Conservation (phyloP, 2,329 filamentous ascomycete species). For the Botryotinia globosa region DNA sequence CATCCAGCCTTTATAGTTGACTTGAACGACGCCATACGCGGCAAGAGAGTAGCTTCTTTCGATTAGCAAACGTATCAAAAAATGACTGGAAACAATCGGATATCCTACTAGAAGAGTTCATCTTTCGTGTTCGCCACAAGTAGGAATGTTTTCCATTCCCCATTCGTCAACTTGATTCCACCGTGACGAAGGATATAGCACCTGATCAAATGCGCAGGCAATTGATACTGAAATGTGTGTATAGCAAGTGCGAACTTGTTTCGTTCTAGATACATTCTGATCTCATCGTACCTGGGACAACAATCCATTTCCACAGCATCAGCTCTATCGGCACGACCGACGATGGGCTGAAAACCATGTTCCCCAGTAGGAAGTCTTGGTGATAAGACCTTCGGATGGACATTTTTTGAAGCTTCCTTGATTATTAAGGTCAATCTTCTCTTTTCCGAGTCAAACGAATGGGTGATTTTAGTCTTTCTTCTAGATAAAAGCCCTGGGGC, state of each 20-base stretch:
- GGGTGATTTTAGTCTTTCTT: background rate
- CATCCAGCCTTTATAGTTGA: constrained; percentile 2
- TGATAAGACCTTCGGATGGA: background rate
- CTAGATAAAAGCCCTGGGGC: background rate
- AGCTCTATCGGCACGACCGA: background rate
- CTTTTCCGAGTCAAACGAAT: constrained; percentile 6
- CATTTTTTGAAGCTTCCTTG: background rate
- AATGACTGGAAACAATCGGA: background rate
- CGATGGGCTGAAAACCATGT: background rate
- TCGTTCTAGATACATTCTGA: background rate
- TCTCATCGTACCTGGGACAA: constrained; percentile 2
- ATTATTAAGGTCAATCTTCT: background rate
- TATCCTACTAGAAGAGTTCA: background rate
- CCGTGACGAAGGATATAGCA: constrained; percentile 3
- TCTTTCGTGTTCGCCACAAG: constrained; percentile 5
- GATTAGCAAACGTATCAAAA: background rate
- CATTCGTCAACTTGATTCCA: constrained; percentile 3
- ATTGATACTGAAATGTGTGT: constrained; percentile 5
- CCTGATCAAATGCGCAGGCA: constrained; percentile 10
- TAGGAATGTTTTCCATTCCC: constrained; percentile 11
- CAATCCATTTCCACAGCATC: background rate
- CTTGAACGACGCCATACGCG: background rate
- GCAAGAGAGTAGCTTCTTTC: background rate
- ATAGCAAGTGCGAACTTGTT: constrained; percentile 12
- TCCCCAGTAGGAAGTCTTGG: background rate